Percentiles rank a stretch among this genome's conserved stretches.
Evolutionary conservation across 345 rosid genomes (phyloP).

Genomic region (Moringa oleifera): DNA sequence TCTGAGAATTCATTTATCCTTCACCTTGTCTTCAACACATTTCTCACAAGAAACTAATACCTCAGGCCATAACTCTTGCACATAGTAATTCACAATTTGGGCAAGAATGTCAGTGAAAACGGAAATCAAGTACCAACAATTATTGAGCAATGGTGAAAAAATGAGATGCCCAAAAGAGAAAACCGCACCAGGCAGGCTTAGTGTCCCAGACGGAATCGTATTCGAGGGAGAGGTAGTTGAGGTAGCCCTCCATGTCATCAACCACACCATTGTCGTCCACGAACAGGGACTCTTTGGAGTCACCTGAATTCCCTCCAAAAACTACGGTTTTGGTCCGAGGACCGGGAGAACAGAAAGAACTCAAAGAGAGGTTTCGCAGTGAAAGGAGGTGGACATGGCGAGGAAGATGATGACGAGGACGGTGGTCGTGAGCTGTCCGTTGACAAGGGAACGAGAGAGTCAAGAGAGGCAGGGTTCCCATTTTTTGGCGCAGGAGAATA

Average conservation of each 20-base stretch:
- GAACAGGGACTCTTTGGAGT: constrained; percentile 44
- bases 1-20: no score
- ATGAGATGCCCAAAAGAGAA: not conserved
- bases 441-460: constrained; percentile 20
- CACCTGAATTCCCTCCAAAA: constrained; percentile 37
- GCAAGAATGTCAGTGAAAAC: not conserved
- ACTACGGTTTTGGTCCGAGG: constrained; percentile 24
- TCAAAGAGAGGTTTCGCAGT: constrained; percentile 1
- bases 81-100: no score
- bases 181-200: constrained; percentile 71
- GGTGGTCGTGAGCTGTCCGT: constrained; percentile 11
- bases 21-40: no score
- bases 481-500: not conserved
- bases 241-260: constrained; percentile 87
- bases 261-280: constrained; percentile 58
- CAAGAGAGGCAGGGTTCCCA: constrained; percentile 25
- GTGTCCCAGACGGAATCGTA: constrained; percentile 99
- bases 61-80: no score
- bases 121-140: not conserved
- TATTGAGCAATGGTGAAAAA: not conserved
- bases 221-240: constrained; percentile 80
- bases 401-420: not conserved
- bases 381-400: constrained; percentile 7
- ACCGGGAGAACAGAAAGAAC: constrained; percentile 12
- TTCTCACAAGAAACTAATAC: no score